A percentile compares a stretch with the other conserved stretches of the same genome.
Conservation (phyloP, 129 eudicot species). For the Dittrichia graveolens region DNA sequence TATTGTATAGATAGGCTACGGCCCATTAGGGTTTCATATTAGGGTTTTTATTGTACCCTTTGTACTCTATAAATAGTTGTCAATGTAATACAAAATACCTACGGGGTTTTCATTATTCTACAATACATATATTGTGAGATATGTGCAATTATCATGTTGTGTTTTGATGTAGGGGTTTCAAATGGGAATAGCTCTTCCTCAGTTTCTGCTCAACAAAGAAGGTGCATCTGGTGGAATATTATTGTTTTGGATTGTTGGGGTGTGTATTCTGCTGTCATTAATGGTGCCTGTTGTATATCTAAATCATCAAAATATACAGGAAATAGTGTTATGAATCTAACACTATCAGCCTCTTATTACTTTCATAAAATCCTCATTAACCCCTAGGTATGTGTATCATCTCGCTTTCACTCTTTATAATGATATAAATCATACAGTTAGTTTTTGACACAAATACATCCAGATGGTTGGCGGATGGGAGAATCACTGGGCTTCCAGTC, state of each 20-base stretch:
- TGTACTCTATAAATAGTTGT: no score
- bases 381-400: conserved; percentile 63
- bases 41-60: no score
- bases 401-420: not conserved
- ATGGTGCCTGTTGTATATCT: conserved; percentile 75
- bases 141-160: not conserved
- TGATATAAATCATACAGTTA: not conserved
- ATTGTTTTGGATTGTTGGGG: conserved; percentile 79
- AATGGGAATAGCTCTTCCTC: conserved; percentile 98
- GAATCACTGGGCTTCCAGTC: no score
- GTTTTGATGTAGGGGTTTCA: conserved; percentile 74
- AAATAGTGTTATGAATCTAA: conserved; percentile 85
- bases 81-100: no score
- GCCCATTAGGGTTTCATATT: no score
- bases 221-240: conserved; percentile 90
- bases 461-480: no score
- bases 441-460: no score
- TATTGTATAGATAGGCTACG: no score
- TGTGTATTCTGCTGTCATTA: conserved; percentile 81
- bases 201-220: conserved; percentile 75
- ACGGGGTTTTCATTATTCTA: no score
- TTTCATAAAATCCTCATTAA: conserved; percentile 90
- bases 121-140: no score
- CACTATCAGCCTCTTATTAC: conserved; percentile 66
- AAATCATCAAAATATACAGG: conserved; percentile 83